Percentiles rank a stretch among this genome's conserved stretches.
Conservation (phyloP, 2,329 filamentous ascomycete species). For the Epichloe scottii region DNA sequence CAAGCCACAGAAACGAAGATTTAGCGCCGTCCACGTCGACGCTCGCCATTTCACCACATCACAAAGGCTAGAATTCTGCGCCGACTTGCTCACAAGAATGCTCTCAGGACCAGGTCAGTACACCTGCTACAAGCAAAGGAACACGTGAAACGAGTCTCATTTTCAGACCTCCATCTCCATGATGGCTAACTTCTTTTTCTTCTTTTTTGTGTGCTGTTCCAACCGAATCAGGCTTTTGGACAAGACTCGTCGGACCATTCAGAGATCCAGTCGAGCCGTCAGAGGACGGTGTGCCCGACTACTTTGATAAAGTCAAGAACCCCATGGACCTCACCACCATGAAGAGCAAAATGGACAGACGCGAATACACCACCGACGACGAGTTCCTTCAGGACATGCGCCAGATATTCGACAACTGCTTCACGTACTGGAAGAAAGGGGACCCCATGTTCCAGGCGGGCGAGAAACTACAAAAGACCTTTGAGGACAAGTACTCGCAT, state of each 20-base stretch:
- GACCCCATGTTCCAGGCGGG: slow-evolving; percentile 43
- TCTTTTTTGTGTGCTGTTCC: neutral
- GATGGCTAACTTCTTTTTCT: neutral
- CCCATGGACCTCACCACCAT: slow-evolving; percentile 52
- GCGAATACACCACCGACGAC: slow-evolving; percentile 36
- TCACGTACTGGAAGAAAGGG: slow-evolving; percentile 46
- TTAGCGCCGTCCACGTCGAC: slow-evolving; percentile 20
- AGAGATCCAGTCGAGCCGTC: slow-evolving; percentile 45
- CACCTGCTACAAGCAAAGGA: neutral
- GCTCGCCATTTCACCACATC: slow-evolving; percentile 21
- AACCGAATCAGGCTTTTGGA: slow-evolving; percentile 45
- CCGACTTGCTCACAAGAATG: slow-evolving; percentile 46
- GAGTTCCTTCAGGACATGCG: slow-evolving; percentile 46
- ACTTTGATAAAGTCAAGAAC: slow-evolving; percentile 45
- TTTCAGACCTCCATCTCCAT: neutral
- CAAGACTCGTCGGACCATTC: slow-evolving; percentile 50
- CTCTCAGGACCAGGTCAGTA: slow-evolving; percentile 44
- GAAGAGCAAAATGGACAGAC: slow-evolving; percentile 45
- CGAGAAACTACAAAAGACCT: slow-evolving; percentile 43
- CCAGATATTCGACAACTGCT: slow-evolving; percentile 52
- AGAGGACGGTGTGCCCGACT: slow-evolving; percentile 47
- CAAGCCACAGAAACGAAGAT: slow-evolving; percentile 24
- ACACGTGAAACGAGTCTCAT: neutral
- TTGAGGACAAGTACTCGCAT: slow-evolving; percentile 45
- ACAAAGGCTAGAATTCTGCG: slow-evolving; percentile 44